Evolutionary conservation across 2,329 filamentous ascomycete genomes (phyloP).

Genomic region (Dichotomopilus funicola): DNA sequence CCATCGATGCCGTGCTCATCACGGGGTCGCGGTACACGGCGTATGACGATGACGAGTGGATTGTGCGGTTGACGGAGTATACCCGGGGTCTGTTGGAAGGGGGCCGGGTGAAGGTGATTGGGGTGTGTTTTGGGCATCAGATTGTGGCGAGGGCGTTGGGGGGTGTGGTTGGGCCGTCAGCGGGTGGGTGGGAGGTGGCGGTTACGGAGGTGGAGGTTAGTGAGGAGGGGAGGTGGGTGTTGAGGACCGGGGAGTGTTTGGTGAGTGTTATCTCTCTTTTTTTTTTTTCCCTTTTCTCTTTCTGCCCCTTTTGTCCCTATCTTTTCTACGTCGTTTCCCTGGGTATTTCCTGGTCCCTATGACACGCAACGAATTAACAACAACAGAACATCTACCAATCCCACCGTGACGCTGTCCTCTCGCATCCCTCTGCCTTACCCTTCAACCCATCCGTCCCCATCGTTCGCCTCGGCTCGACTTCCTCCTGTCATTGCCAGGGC

Average conservation of each 20-base stretch:
- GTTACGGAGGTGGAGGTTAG: not conserved
- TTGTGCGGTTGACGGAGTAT: not conserved
- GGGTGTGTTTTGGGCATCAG: not conserved
- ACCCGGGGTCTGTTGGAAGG: not conserved
- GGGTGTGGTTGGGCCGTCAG: not conserved
- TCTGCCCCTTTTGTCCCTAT: no score
- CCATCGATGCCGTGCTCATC: constrained; percentile 1
- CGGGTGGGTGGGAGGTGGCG: not conserved
- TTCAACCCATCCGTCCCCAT: not conserved
- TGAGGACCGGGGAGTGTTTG: not conserved
- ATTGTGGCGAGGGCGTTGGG: not conserved
- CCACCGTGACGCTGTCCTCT: not conserved
- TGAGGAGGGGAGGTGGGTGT: not conserved
- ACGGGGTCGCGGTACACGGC: not conserved
- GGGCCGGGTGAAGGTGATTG: not conserved
- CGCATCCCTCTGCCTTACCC: not conserved
- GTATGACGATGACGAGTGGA: not conserved
- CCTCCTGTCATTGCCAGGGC: not conserved
- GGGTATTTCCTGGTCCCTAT: no score
- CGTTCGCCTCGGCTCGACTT: not conserved
- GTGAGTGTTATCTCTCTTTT: not conserved
- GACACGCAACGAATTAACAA: no score
- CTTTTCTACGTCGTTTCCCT: no score
- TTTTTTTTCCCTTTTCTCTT: not conserved
- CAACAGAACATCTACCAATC: not conserved